Base-by-base conservation (phyloP, 2,329 filamentous ascomycete genomes). In the Penicillium italicum region DNA sequence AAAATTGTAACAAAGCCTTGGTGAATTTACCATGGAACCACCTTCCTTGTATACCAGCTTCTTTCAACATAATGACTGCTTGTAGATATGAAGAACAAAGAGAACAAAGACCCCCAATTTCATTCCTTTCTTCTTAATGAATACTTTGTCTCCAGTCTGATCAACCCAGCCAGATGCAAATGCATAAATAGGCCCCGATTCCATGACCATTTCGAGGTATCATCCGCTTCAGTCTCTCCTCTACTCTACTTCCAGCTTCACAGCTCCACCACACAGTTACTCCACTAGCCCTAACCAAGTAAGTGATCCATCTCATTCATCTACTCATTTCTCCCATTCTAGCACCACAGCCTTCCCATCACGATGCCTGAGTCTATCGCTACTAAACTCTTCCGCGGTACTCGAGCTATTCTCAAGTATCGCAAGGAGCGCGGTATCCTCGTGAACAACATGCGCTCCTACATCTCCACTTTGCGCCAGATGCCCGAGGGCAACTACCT, bases 331-430 rank as follows among this genome's bases (percentile, higher is more conserved):
- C 28, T 11, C 42, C 28, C 12, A 16, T 11, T 20, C 4, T 22
- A 30, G 1, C 6, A 30, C 34, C 22, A 30, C 22, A 30, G 26
- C 26, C 9, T 9, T n/a, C 34, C 34, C 34, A n/a, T 11, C 42
- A 43, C 18, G 0, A 50, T 50, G 47, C 5, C 36, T 28, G 40
- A 26, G 1, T 26, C 34, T 28, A 18, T 24, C 20, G 12, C 16
- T 8, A 20, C 6, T 6, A 20, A 14, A 2, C 9, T 42, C 14
- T 34, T 53, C 22, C 34, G 16, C n/a, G 44, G 44, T 38, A 36
- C 36, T 41, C 43, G 44, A 5, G 51, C 51, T 4, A 53, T 53
- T n/a, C 14, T 49, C 8, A 34, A 16, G n/a, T 53, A 49, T n/a
- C 37, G 30, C 5, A 38, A 24, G 10, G 51, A 42, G 36, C 44